These are phyloP conservation scores for Mycena kentingensis DNA, from an alignment of 768 basidiomycete genomes.

Conservation along the genomic window DNA sequence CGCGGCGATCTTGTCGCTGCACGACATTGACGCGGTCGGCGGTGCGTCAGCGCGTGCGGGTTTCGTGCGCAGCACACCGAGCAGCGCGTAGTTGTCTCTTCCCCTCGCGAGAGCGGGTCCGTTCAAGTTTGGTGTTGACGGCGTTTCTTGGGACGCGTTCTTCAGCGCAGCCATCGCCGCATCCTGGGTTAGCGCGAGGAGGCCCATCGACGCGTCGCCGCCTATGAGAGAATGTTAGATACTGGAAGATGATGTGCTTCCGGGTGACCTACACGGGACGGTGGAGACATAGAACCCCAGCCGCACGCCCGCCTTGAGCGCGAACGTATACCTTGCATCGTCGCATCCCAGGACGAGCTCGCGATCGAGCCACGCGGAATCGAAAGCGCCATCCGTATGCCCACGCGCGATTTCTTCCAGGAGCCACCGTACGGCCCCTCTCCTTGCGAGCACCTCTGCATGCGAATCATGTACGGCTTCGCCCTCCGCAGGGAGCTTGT, in stretches of 20 bases:
- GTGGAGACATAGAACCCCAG: slow-evolving; percentile 75
- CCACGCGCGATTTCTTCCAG: slow-evolving; percentile 63
- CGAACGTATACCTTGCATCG: slow-evolving; percentile 40
- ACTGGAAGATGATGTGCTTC: not conserved
- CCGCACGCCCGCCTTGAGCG: slow-evolving; percentile 46
- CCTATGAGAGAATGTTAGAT: slow-evolving; percentile 47
- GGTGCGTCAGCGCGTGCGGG: slow-evolving; percentile 91
- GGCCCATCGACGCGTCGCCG: slow-evolving; percentile 86
- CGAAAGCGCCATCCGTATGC: slow-evolving; percentile 24
- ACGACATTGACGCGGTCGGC: slow-evolving; percentile 84
- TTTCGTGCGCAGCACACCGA: slow-evolving; percentile 86
- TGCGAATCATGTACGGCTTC: slow-evolving; percentile 88
- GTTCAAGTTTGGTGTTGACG: slow-evolving; percentile 28
- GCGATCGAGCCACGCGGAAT: slow-evolving; percentile 54
- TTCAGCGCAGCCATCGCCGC: slow-evolving; percentile 71
- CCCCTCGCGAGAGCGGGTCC: slow-evolving; percentile 60
- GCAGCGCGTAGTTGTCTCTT: slow-evolving; percentile 72
- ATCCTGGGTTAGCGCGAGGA: slow-evolving; percentile 76
- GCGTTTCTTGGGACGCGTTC: slow-evolving; percentile 41
- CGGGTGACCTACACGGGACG: slow-evolving; percentile 47
- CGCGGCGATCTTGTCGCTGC: slow-evolving; percentile 90
- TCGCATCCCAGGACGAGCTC: too few species aligned
- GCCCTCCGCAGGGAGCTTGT: slow-evolving; percentile 62
- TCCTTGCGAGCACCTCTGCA: slow-evolving; percentile 88
- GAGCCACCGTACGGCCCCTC: slow-evolving; percentile 79